Conservation (phyloP, 1,284 basidiomycete species). For the Singerocomus inundabilis region DNA sequence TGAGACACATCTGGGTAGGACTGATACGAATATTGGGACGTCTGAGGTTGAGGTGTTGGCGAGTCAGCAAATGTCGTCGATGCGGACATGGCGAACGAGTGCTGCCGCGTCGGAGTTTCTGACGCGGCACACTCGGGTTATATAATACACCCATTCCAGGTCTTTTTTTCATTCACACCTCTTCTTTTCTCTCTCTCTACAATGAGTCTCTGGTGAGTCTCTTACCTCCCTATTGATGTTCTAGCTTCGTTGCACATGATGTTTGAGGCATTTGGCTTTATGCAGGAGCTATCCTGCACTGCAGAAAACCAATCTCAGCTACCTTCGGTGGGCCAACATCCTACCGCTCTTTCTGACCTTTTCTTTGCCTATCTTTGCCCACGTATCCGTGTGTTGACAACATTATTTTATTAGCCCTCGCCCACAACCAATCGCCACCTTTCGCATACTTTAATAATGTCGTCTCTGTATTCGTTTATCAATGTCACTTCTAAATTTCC, state of each 20-base stretch:
- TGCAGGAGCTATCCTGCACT: constrained; percentile 53
- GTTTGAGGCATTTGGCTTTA: constrained; percentile 95
- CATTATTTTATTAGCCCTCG: constrained; percentile 3
- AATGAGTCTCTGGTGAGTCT: no score
- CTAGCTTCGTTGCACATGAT: constrained; percentile 47
- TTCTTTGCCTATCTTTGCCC: not conserved
- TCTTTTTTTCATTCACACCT: not conserved
- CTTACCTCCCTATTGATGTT: not conserved
- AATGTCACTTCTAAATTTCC: not conserved
- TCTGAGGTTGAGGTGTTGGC: constrained; percentile 31
- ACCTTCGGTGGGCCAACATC: constrained; percentile 49
- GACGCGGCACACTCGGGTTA: constrained; percentile 15
- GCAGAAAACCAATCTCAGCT: constrained; percentile 63
- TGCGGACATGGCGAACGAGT: constrained; percentile 29
- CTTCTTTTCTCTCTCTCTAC: constrained; percentile 7
- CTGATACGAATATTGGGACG: constrained; percentile 25
- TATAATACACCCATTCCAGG: constrained; percentile 19
- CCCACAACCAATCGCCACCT: no score
- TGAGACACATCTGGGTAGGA: constrained; percentile 24
- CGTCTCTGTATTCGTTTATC: not conserved
- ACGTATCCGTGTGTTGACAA: constrained; percentile 10
- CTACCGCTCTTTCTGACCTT: constrained; percentile 47
- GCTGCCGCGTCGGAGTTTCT: constrained; percentile 29
- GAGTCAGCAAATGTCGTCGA: constrained; percentile 33
- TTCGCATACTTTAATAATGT: not conserved